Evolutionary conservation across 352 stramenopile species (phyloP).

Genomic region (Phytophthora brassicae): DNA sequence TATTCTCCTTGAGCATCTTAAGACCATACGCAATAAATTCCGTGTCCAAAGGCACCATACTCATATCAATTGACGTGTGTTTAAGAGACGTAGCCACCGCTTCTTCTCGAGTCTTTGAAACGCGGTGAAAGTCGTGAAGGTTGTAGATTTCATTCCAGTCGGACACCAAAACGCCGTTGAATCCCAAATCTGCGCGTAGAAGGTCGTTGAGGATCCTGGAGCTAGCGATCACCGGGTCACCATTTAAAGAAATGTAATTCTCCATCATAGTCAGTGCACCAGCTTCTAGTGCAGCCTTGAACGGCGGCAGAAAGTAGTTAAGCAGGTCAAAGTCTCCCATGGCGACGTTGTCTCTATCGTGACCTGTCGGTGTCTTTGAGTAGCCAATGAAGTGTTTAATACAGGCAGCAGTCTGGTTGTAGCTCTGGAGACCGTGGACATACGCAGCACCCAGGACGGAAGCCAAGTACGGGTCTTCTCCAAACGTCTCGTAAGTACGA

Average conservation of each 20-base stretch:
- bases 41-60: constrained; percentile 66
- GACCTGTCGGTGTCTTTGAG: constrained; percentile 59
- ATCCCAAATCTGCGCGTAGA: constrained; percentile 68
- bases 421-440: constrained; percentile 75
- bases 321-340: constrained; percentile 55
- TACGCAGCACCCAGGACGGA: constrained; percentile 67
- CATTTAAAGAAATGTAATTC: constrained; percentile 89
- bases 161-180: constrained; percentile 85
- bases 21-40: constrained; percentile 49
- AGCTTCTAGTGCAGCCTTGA: constrained; percentile 65
- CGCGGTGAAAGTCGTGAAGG: constrained; percentile 55
- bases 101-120: constrained; percentile 38
- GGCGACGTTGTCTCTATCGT: constrained; percentile 12
- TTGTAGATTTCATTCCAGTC: constrained; percentile 92
- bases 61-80: constrained; percentile 88
- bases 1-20: constrained; percentile 39
- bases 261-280: constrained; percentile 87
- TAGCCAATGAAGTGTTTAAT: constrained; percentile 89
- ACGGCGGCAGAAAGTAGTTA: constrained; percentile 79
- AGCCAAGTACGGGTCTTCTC: constrained; percentile 86
- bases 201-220: constrained; percentile 66
- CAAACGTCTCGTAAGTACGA: constrained; percentile 91
- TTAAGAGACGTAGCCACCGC: constrained; percentile 59
- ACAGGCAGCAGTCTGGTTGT: constrained; percentile 64
- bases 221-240: constrained; percentile 81